Evolutionary conservation across 1,139 yeast species (phyloP), one percentile per base, ranked within the genome.

Genomic region (Pichia cactophila): DNA sequence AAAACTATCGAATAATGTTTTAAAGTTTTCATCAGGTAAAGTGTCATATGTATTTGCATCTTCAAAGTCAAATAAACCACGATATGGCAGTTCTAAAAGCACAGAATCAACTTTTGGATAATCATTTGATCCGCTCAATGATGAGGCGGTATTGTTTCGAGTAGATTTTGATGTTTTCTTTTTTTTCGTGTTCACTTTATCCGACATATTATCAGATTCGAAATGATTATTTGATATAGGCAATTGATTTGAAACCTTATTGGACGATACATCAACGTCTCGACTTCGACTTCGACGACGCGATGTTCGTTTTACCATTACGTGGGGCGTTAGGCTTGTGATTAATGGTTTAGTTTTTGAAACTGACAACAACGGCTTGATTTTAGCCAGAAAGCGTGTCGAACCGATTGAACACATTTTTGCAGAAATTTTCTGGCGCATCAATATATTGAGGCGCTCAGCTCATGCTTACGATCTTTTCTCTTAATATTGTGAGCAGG

Each of bases 11-110:
- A 84, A 85, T 16, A 68, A 53, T 16, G 63, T 64, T n/a, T 80
- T 66, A 55, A 81, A 88, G 2, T 66, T 61, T 6, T 61, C 63
- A 1, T 74, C 72, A 0, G 94, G 94, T 46, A 77, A 75, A 0
- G 92, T 83, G 49, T 74, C 69, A 52, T 71, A 70, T 3, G 87
- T 84, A 44, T 71, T 75, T 37, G 87, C 82, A 42, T 82, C 84
- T 8, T 77, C 75, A 49, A 73, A 80, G 1, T 74, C 68, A 33
- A 85, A 63, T 0, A 83, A 69, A 0, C 94, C 94, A 50, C 83
- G 70, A 59, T 80, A 86, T 0, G 92, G 92, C 41, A 80, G 53
- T 53, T 77, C 81, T 16, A 60, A 54, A 41, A 61, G 59, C 10
- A 54, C 60, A 43, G 61, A 59, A 39, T 58, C 56, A 9, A 60